Conservation (phyloP, 208 protist species). For the Crithidia sp. region DNA sequence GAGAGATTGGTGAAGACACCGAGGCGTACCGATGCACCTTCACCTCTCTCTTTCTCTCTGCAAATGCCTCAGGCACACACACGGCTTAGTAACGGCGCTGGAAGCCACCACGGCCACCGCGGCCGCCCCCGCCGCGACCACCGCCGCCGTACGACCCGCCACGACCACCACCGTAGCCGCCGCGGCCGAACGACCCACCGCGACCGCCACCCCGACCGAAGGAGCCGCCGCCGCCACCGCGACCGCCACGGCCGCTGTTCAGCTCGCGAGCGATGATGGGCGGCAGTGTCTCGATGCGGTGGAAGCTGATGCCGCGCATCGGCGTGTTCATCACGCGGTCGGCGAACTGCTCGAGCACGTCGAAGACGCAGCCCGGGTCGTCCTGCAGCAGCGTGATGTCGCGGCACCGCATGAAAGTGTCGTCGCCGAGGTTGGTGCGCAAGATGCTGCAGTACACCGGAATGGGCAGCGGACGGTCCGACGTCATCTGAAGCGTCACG, state of each 20-base stretch:
- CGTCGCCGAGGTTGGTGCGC: slow-evolving; percentile 84
- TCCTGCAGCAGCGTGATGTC: slow-evolving; percentile 91
- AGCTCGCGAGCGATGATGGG: slow-evolving; percentile 87
- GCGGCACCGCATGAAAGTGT: slow-evolving; percentile 77
- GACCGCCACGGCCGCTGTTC: slow-evolving; percentile 47
- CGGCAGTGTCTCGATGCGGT: slow-evolving; percentile 78
- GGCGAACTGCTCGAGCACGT: slow-evolving; percentile 79
- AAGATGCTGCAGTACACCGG: slow-evolving; percentile 90
- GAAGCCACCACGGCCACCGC: slow-evolving; percentile 33
- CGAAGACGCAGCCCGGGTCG: slow-evolving; percentile 86
- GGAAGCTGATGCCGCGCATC: slow-evolving; percentile 76
- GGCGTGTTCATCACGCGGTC: slow-evolving; percentile 55
- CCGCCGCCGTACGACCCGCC: slow-evolving; percentile 16
- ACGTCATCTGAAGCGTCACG: slow-evolving; percentile 76
- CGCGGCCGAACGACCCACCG: slow-evolving; percentile 13
- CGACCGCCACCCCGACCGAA: slow-evolving; percentile 24
- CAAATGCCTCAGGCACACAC: background rate
- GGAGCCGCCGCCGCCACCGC: slow-evolving; percentile 33
- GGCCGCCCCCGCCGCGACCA: slow-evolving; percentile 19
- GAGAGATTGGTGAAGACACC: too few species aligned
- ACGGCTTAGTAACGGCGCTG: slow-evolving; percentile 30
- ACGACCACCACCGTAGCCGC: slow-evolving; percentile 27
- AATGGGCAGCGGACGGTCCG: slow-evolving; percentile 72
- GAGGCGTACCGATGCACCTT: too few species aligned
- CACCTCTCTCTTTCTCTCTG: too few species aligned